These are phyloP conservation scores for Russula griseocarnosa DNA, from an alignment of 768 basidiomycete genomes.

Conservation along the genomic window DNA sequence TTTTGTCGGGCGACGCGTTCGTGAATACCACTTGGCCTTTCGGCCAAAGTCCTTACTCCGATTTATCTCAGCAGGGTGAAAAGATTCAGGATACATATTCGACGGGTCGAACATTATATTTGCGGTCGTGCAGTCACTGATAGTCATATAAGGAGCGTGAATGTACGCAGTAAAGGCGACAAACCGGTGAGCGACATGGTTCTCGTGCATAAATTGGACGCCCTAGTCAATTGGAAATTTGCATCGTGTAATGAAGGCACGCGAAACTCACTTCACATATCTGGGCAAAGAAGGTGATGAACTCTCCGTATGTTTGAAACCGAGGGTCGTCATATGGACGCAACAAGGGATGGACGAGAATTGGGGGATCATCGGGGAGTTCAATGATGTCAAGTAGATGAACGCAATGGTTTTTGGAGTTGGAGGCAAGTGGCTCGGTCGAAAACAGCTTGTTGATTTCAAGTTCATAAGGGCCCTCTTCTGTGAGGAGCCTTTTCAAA, in stretches of 20 bases:
- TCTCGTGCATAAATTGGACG: constrained; percentile 25
- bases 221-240: neutral
- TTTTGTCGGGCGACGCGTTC: constrained; percentile 29
- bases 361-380: constrained; percentile 24
- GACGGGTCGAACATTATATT: constrained; percentile 26
- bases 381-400: constrained; percentile 30
- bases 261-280: constrained; percentile 35
- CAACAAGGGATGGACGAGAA: constrained; percentile 38
- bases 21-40: constrained; percentile 24
- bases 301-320: constrained; percentile 38
- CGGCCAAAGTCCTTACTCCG: constrained; percentile 11
- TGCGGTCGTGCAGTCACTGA: constrained; percentile 9
- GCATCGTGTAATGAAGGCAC: neutral
- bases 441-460: constrained; percentile 17
- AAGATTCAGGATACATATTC: constrained; percentile 21
- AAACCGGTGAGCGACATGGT: constrained; percentile 24
- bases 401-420: constrained; percentile 33
- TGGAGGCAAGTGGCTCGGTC: constrained; percentile 24
- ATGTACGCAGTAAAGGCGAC: too few species aligned
- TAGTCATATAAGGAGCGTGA: neutral
- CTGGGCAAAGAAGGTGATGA: constrained; percentile 35
- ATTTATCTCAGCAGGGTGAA: constrained; percentile 6
- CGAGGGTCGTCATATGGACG: constrained; percentile 31
- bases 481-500: neutral
- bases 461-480: constrained; percentile 11